Percentiles rank a stretch among this genome's conserved stretches.
phyloP scores from a whole-genome alignment of 352 stramenopile genomes.

The Pythium myriotylum region DNA sequence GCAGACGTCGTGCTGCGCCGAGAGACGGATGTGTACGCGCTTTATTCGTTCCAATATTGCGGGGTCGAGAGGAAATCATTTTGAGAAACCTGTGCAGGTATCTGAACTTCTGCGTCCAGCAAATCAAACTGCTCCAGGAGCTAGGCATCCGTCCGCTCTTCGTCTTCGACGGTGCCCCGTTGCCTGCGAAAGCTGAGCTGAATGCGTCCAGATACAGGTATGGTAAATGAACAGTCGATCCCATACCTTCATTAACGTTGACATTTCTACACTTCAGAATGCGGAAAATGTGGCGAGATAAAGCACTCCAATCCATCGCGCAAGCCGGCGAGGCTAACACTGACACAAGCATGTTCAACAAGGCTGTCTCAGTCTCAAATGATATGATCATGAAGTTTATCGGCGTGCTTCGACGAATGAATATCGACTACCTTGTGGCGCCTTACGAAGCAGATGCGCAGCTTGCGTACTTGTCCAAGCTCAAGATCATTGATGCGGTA shows the following conservation, averaged over 20 bases:
- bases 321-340: conserved; percentile 27
- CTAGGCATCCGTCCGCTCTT: conserved; percentile 88
- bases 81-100: conserved; percentile 38
- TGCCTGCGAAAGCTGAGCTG: conserved; percentile 86
- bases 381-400: conserved; percentile 79
- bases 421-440: conserved; percentile 93
- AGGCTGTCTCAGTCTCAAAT: conserved; percentile 67
- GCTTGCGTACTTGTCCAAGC: conserved; percentile 91
- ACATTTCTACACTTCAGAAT: conserved; percentile 11
- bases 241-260: not conserved
- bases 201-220: conserved; percentile 57
- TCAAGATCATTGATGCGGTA: conserved; percentile 91
- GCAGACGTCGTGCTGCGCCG: conserved; percentile 75
- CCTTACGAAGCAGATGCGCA: conserved; percentile 98
- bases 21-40: conserved; percentile 48
- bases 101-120: conserved; percentile 86
- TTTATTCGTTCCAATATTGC: not conserved
- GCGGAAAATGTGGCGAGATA: conserved; percentile 41
- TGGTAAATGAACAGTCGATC: not conserved
- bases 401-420: conserved; percentile 54
- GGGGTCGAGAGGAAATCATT: not conserved
- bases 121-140: conserved; percentile 86
- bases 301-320: conserved; percentile 35
- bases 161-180: conserved; percentile 93
- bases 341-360: conserved; percentile 39